Evolutionary conservation across 495 filamentous ascomycete genomes (phyloP), one percentile per base, ranked within the genome.

Genomic region (Lineolata rhizophorae): DNA sequence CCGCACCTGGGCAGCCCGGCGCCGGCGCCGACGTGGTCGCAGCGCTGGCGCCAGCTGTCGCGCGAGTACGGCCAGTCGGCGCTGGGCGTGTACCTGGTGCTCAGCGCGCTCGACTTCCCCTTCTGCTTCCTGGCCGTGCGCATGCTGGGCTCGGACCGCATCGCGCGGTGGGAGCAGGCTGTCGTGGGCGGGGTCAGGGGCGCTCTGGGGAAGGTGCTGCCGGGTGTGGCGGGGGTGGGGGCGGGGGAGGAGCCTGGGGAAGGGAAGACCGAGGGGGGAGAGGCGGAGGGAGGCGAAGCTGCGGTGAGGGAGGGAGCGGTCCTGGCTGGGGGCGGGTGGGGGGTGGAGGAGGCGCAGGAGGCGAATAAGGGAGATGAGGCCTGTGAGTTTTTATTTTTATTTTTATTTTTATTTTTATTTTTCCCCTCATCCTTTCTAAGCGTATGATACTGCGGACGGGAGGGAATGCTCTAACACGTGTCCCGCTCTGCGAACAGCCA

Each of bases 31-130:
- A 67, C 73, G 1, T 47, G 92, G 4, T 69, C 76, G 0, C 65
- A 62, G 35, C 64, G 78, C 6, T 49, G 95, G 36, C 75, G 66
- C 46, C 78, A 78, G 42, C 62, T 95, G n/a, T 80, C 76, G 0
- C 65, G 74, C 26, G 90, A 94, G 53, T 99, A 99, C 49, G 87
- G 87, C 24, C 94, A 83, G 78, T 64, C 77, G 6, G 83, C 84
- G 2, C 49, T 91, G n/a, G 83, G 85, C 5, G 76, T 99, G 2
- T 99, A 99, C 53, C 51, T 92, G 5, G 53, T 53, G 0, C 56
- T 99, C 22, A 81, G 73, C 0, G 76, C 77, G 9, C 56, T 94
- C 37, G 87, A 99, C 46, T 92, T 95, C 41, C 87, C 87, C 0
- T 79, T 99, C 47, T 94, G 83, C 52, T 99, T 92, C 50, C 52